Evolutionary conservation across 106 monocot genomes (phyloP).

Genomic region (Platanthera zijinensis): DNA sequence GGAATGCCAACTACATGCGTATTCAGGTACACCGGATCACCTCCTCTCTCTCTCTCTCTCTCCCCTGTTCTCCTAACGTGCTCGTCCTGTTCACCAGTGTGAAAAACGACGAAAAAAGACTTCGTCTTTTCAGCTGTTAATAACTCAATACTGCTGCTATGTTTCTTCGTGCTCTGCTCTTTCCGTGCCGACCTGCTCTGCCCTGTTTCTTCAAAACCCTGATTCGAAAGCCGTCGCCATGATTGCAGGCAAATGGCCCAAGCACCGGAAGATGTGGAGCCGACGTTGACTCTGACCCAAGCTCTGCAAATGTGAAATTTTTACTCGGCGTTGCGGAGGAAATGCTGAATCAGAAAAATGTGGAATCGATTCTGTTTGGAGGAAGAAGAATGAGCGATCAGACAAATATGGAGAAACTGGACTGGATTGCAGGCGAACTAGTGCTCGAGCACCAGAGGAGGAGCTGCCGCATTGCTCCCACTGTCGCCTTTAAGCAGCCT

Average conservation of each 20-base stretch:
- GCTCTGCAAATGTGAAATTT: neutral
- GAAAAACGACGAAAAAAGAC: neutral
- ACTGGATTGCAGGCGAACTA: slow-evolving; percentile 18
- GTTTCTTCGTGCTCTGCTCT: neutral
- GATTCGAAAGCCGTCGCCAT: neutral
- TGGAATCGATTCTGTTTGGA: slow-evolving; percentile 36
- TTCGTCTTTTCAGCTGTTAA: neutral
- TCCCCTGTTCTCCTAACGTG: neutral
- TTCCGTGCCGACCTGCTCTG: neutral
- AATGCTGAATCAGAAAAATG: slow-evolving; percentile 27
- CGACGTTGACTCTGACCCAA: slow-evolving; percentile 8
- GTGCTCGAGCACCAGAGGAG: slow-evolving; percentile 31
- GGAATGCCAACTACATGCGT: slow-evolving; percentile 31
- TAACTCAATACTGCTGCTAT: neutral
- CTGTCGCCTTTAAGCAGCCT: slow-evolving; percentile 33
- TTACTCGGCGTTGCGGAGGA: slow-evolving; percentile 18
- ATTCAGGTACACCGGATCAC: slow-evolving; percentile 19
- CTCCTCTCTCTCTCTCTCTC: too few species aligned
- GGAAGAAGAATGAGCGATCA: slow-evolving; percentile 25
- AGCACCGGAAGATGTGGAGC: slow-evolving; percentile 2
- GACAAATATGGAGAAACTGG: slow-evolving; percentile 30
- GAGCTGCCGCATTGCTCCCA: slow-evolving; percentile 23
- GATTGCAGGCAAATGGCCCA: slow-evolving; percentile 16
- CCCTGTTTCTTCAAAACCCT: neutral
- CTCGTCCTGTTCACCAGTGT: neutral